Evolutionary conservation across 805 yeast species (phyloP).

Genomic region (Wickerhamomyces rabaulensis): DNA sequence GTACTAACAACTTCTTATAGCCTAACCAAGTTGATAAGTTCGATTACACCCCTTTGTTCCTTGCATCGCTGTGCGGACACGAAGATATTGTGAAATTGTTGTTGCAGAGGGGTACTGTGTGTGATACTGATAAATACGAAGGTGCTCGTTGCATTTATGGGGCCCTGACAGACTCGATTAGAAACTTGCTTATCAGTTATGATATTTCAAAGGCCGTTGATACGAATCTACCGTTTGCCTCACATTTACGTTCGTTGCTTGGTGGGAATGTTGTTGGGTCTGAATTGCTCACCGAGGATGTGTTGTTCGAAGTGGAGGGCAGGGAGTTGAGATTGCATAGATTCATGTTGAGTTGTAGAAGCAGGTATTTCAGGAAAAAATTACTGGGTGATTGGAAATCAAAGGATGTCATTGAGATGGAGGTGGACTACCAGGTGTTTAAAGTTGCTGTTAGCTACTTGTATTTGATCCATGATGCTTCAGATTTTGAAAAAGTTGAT

Average conservation of each 20-base stretch:
- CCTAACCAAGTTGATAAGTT: conserved; percentile 52
- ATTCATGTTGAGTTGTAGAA: conserved; percentile 37
- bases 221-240: conserved; percentile 64
- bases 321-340: conserved; percentile 28
- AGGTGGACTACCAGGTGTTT: conserved; percentile 12
- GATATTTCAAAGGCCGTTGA: conserved; percentile 70
- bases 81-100: conserved; percentile 54
- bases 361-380: conserved; percentile 25
- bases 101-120: conserved; percentile 63
- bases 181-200: conserved; percentile 50
- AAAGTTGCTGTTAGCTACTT: conserved; percentile 27
- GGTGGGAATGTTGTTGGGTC: conserved; percentile 19
- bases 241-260: conserved; percentile 32
- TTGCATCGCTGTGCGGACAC: conserved; percentile 77
- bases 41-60: conserved; percentile 70
- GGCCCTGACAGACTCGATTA: conserved; percentile 62
- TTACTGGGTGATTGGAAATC: conserved; percentile 23
- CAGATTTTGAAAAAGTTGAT: conserved; percentile 29
- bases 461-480: conserved; percentile 36
- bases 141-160: conserved; percentile 79
- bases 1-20: conserved; percentile 4
- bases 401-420: conserved; percentile 15
- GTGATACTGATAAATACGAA: conserved; percentile 77
- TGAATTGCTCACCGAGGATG: conserved; percentile 16
- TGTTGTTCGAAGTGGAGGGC: conserved; percentile 16